Base-by-base conservation (phyloP, 768 basidiomycete genomes). In the Suillus lakei region DNA sequence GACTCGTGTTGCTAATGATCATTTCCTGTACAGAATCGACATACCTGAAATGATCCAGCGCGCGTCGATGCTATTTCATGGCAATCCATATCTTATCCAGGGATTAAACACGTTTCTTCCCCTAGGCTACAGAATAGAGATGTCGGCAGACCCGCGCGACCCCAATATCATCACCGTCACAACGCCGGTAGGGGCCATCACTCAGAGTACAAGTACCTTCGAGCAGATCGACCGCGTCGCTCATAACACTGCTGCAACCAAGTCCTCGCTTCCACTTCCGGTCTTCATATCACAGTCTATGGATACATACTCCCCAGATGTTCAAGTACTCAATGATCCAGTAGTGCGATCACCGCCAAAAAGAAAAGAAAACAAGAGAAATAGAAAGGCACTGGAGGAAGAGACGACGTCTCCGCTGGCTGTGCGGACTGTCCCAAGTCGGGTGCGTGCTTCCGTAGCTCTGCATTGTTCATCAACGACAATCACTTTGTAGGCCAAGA, bases 101-200 rank as follows among this genome's bases (percentile, higher is more conserved):
- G 96, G 96, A 26, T 98, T 98, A 87, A 98, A 99, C 80, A 98
- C 96, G 2, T 98, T 98, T 79, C 85, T 98, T 15, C 96, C 96
- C 5, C 85, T 91, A 55, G 96, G 96, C 36, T 98, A 98, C 79
- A 91, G 93, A 66, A 98, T 98, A 75, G 95, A 98, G 73, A 83
- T 90, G 73, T 90, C 90, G 64, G 82, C 80, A 30, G 91, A 92
- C 80, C 88, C 89, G 30, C 76, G 81, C 66, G 88, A 92, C 74
- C 85, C 88, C 26, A 87, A 89, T 74, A 86, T 84, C 43, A 93
- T 94, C 75, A 92, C 87, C 10, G 92, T 94, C 66, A 94, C 92
- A 8, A 94, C 92, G 18, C 92, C 92, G 50, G 79, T 82, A 67
- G 91, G 92, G 51, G 91, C 85, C 1, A 87, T 86, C 10, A 90